Base-by-base conservation (phyloP, 495 filamentous ascomycete genomes). In the Cercophora sp. region DNA sequence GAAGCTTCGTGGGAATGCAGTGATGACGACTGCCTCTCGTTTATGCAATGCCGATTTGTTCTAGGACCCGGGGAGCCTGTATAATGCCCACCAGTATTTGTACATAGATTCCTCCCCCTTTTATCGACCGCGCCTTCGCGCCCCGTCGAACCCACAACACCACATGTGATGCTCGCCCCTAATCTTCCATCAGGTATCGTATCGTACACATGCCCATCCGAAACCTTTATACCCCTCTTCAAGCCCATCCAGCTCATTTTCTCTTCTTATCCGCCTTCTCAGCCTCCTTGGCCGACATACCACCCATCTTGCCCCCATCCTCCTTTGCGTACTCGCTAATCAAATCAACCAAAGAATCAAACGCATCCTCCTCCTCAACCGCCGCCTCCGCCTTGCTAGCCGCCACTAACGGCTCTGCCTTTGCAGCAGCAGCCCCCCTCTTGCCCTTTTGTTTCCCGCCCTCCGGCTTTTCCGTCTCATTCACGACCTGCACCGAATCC, bases 261-360 rank as follows among this genome's bases (percentile, higher is more conserved):
- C 56, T 61, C 50, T 65, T 67, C 62, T 66, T 68, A 49, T 57
- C 55, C 13, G 58, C 57, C 63, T 63, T 62, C 19, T 55, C 57
- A 52, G 59, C 26, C 47, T 62, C 63, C 59, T 65, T 68, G 8
- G 62, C 62, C 34, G 59, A 60, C 58, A 62, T 34, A 5, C 66
- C 65, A 8, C 54, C 54, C 59, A 52, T 51, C 32, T 36, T 39
- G 18, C 49, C 47, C 39, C 52, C 50, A 29, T 61, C 58, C 19
- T 60, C 66, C 54, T 72, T 66, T 8, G 78, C 76, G 65, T 81
- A 89, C 18, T 75, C 75, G 61, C 80, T 81, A 57, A 91, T 86
- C 70, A 91, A 67, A 73, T 89, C 86, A 64, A 82, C 70, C 47
- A 89, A 55, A 53, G 79, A 81, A 66, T 86, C 83, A 41, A 61